Percentiles rank a stretch among this genome's conserved stretches.
These are phyloP conservation scores for Yamadazyma aaseri DNA, from an alignment of 1,139 yeast species.

Conservation along the genomic window DNA sequence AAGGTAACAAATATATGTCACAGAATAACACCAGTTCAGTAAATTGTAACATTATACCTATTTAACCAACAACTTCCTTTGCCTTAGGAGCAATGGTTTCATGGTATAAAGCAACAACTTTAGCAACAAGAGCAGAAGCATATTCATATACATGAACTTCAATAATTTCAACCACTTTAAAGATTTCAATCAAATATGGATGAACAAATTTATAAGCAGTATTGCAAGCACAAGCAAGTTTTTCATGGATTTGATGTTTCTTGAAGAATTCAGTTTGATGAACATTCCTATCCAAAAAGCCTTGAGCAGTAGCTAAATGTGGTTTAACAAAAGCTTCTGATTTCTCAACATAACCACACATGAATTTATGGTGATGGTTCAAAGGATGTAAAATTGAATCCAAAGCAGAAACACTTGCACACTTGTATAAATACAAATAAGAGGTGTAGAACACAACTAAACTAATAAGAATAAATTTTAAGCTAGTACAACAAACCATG, in stretches of 20 bases:
- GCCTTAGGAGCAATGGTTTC: constrained; percentile 8
- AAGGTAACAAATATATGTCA: too few species aligned
- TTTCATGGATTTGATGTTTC: constrained; percentile 33
- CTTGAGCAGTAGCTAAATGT: constrained; percentile 26
- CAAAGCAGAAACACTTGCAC: constrained; percentile 34
- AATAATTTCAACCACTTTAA: constrained; percentile 30
- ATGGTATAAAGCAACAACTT: constrained; percentile 9
- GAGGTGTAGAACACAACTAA: constrained; percentile 33
- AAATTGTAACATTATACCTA: too few species aligned
- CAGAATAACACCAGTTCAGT: constrained; percentile 1
- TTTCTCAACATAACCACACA: constrained; percentile 35
- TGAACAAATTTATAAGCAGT: constrained; percentile 19
- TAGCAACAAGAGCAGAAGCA: constrained; percentile 16
- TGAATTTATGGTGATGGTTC: constrained; percentile 31
- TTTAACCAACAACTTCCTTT: constrained; percentile 4
- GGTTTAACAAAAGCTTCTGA: constrained; percentile 33
- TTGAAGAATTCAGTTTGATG: constrained; percentile 35
- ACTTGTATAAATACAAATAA: constrained; percentile 43
- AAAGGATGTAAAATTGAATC: constrained; percentile 42
- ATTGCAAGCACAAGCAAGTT: constrained; percentile 20
- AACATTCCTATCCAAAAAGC: constrained; percentile 37
- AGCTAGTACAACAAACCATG: constrained; percentile 7
- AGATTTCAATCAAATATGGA: constrained; percentile 30
- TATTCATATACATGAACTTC: constrained; percentile 28
- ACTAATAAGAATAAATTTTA: constrained; percentile 29